A percentile compares a stretch with the other conserved stretches of the same genome.
These are phyloP conservation scores for Phlyctochytrium planicorne DNA, from an alignment of 192 early-diverging fungal genomes.

Conservation along the genomic window DNA sequence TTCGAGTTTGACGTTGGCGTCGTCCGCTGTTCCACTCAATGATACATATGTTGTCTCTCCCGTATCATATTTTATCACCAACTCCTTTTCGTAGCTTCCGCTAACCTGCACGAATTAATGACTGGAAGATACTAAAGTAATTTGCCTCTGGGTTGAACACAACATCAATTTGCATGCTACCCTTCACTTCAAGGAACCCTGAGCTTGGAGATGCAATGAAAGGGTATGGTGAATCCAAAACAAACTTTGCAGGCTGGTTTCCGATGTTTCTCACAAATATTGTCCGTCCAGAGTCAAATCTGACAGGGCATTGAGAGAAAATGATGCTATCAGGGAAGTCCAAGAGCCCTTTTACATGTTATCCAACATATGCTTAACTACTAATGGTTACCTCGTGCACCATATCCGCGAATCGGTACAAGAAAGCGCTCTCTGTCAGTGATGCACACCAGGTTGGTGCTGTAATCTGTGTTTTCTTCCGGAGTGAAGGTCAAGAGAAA, in stretches of 20 bases:
- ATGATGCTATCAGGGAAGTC: slow-evolving; percentile 56
- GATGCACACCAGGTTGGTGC: slow-evolving; percentile 51
- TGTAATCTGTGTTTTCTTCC: slow-evolving; percentile 54
- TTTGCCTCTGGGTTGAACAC: slow-evolving; percentile 48
- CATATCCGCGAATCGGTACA: slow-evolving; percentile 52
- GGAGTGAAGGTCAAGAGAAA: slow-evolving; percentile 57
- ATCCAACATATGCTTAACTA: too few species aligned
- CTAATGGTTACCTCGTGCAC: slow-evolving; percentile 45
- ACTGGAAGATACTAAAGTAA: slow-evolving; percentile 3
- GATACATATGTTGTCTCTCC: slow-evolving; percentile 43
- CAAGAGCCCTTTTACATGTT: slow-evolving; percentile 37
- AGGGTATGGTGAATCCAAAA: slow-evolving; percentile 29
- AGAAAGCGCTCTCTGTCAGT: slow-evolving; percentile 62
- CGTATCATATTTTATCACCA: slow-evolving; percentile 49
- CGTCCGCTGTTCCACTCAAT: slow-evolving; percentile 44
- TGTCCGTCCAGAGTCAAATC: slow-evolving; percentile 35
- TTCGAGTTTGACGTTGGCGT: slow-evolving; percentile 56
- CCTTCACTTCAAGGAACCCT: slow-evolving; percentile 39
- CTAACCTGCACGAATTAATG: slow-evolving; percentile 28
- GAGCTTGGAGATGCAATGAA: slow-evolving; percentile 39
- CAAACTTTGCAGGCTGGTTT: slow-evolving; percentile 47
- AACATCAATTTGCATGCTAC: slow-evolving; percentile 52
- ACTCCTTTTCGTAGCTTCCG: slow-evolving; percentile 41
- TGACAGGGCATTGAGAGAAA: slow-evolving; percentile 49
- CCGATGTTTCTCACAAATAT: slow-evolving; percentile 61